Percentiles rank a stretch among this genome's conserved stretches.
Evolutionary conservation across 441 rosid species (phyloP).

Genomic region (Populus hybrid): DNA sequence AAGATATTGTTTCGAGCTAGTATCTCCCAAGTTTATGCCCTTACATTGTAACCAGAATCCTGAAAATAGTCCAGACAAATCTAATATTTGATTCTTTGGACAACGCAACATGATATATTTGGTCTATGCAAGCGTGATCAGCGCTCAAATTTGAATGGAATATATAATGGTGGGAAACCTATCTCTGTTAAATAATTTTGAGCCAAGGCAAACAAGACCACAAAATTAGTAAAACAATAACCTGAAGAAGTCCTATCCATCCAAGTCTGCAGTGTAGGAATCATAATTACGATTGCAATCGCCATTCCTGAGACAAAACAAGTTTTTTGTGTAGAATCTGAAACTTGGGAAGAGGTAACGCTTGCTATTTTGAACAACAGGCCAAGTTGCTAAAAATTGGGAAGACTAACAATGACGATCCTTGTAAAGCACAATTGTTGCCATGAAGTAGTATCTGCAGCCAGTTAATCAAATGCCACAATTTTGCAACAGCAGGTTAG

Average conservation of each 20-base stretch:
- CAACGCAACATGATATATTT: neutral
- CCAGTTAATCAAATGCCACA: neutral
- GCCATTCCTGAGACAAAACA: neutral
- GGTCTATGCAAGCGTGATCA: neutral
- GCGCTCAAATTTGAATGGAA: neutral
- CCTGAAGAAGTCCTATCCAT: neutral
- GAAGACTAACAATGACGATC: neutral
- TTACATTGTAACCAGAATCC: slow-evolving; percentile 23
- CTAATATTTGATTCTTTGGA: slow-evolving; percentile 1
- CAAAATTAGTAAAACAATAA: neutral
- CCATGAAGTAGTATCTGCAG: neutral
- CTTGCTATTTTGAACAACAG: neutral
- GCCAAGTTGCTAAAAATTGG: neutral
- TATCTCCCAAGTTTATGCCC: slow-evolving; percentile 16
- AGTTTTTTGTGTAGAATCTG: neutral
- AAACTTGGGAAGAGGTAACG: neutral
- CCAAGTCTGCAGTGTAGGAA: neutral
- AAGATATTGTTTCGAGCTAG: neutral
- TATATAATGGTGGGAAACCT: neutral
- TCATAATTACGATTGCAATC: neutral
- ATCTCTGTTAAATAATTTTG: neutral
- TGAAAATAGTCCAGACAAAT: neutral
- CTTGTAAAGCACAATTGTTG: neutral
- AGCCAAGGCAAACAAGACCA: neutral
- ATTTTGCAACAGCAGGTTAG: neutral